Evolutionary conservation across 106 monocot genomes (phyloP).

Genomic region (Triglochin maritima): DNA sequence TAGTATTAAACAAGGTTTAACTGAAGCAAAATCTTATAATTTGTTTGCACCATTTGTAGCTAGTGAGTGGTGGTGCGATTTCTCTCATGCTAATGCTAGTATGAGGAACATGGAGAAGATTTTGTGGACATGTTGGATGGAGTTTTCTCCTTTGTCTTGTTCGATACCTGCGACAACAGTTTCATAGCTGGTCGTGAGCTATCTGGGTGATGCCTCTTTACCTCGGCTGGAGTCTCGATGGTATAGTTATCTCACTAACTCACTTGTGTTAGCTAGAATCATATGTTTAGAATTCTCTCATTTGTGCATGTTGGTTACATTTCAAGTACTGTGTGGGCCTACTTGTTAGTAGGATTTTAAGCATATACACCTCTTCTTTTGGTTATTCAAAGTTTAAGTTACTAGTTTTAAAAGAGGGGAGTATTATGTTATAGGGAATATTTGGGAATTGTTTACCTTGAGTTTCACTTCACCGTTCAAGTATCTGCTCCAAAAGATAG

Average conservation of each 20-base stretch:
- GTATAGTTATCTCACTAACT: slow-evolving; percentile 20
- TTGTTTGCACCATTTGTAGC: too few relatives aligned
- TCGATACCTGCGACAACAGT: slow-evolving; percentile 36
- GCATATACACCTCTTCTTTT: not conserved
- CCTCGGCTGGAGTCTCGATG: slow-evolving; percentile 60
- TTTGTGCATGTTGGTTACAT: not conserved
- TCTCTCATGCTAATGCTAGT: slow-evolving; percentile 24
- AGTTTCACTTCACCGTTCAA: slow-evolving; percentile 34
- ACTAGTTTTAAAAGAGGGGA: not conserved
- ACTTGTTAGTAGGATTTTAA: slow-evolving; percentile 14
- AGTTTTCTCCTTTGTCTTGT: slow-evolving; percentile 50
- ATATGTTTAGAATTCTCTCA: not conserved
- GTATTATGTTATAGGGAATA: slow-evolving; percentile 9
- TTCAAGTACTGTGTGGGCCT: slow-evolving; percentile 57
- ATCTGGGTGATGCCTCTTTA: slow-evolving; percentile 51
- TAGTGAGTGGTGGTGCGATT: too few relatives aligned
- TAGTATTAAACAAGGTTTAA: too few relatives aligned
- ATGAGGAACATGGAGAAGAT: slow-evolving; percentile 48
- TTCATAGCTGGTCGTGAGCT: slow-evolving; percentile 49
- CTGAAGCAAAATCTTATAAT: too few relatives aligned
- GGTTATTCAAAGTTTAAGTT: not conserved
- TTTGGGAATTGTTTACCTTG: slow-evolving; percentile 43
- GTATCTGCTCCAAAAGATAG: not conserved
- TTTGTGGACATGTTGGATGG: slow-evolving; percentile 43
- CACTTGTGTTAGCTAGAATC: too few relatives aligned